Evolutionary conservation across 139 green algal genomes (phyloP).

Genomic region (Picochlorum sp.): DNA sequence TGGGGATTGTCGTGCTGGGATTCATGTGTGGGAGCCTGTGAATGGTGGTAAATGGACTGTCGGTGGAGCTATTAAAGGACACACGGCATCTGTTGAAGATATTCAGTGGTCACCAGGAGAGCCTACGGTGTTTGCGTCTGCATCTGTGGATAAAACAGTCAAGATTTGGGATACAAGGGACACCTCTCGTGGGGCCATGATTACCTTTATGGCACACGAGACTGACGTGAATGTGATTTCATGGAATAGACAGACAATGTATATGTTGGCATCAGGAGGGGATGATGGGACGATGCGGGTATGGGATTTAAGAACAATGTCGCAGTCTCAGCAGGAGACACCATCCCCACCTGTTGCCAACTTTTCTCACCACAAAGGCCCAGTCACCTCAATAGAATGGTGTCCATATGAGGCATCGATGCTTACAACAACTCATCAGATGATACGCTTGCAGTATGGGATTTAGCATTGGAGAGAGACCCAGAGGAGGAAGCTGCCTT

Average conservation of each 20-base stretch:
- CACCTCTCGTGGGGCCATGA: slow-evolving; percentile 16
- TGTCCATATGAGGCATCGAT: slow-evolving; percentile 87
- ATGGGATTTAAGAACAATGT: slow-evolving; percentile 89
- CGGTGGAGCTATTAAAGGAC: slow-evolving; percentile 38
- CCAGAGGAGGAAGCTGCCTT: slow-evolving; percentile 85
- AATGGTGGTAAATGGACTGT: slow-evolving; percentile 58
- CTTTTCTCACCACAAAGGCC: slow-evolving; percentile 58
- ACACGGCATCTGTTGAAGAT: slow-evolving; percentile 78
- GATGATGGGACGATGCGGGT: slow-evolving; percentile 84
- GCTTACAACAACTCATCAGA: slow-evolving; percentile 69
- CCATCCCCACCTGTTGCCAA: slow-evolving; percentile 45
- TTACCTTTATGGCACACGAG: slow-evolving; percentile 51
- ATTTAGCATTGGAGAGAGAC: slow-evolving; percentile 93
- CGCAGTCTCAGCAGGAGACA: background rate
- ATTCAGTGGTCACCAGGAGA: slow-evolving; percentile 91
- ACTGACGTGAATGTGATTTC: slow-evolving; percentile 94
- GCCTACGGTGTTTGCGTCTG: slow-evolving; percentile 82
- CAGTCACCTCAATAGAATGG: slow-evolving; percentile 92
- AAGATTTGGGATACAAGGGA: slow-evolving; percentile 84
- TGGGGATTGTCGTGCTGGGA: slow-evolving; percentile 41
- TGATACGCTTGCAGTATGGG: slow-evolving; percentile 79
- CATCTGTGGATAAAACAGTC: slow-evolving; percentile 67
- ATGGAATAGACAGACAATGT: slow-evolving; percentile 81
- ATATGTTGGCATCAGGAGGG: slow-evolving; percentile 88
- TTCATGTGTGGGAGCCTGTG: slow-evolving; percentile 86